These are phyloP conservation scores for Silene latifolia DNA, from an alignment of 148 eudicot genomes.

Conservation along the genomic window DNA sequence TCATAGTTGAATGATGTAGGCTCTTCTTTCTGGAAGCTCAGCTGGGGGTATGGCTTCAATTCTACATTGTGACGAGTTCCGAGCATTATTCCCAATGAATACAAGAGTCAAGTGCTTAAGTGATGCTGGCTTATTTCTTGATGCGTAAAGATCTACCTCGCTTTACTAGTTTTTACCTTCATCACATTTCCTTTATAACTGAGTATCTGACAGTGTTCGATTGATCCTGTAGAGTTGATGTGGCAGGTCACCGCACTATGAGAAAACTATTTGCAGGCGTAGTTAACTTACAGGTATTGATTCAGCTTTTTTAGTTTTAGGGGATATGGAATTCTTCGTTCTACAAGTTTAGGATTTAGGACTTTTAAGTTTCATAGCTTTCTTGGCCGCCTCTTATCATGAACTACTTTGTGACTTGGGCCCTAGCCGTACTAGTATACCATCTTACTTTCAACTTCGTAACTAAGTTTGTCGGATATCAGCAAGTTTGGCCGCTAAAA, in stretches of 20 bases:
- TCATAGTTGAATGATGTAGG: slow-evolving; percentile 29
- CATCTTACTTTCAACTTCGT: no score
- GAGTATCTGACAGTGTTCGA: slow-evolving; percentile 10
- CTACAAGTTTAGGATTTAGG: no score
- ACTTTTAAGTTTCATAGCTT: no score
- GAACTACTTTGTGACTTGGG: no score
- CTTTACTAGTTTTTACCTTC: not conserved
- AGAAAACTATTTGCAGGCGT: slow-evolving; percentile 53
- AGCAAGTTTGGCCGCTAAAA: no score
- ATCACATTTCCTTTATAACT: not conserved
- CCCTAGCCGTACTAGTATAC: no score
- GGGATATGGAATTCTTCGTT: no score
- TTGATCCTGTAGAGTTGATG: slow-evolving; percentile 55
- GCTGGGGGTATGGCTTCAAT: slow-evolving; percentile 55
- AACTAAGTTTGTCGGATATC: no score
- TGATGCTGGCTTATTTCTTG: slow-evolving; percentile 93
- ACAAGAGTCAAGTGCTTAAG: slow-evolving; percentile 49
- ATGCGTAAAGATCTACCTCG: slow-evolving; percentile 52
- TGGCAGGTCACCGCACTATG: slow-evolving; percentile 67
- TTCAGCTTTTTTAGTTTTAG: not conserved
- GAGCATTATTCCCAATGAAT: slow-evolving; percentile 31
- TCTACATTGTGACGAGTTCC: slow-evolving; percentile 47
- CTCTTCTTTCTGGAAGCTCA: slow-evolving; percentile 57
- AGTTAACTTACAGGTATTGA: slow-evolving; percentile 62
- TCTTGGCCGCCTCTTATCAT: no score